Percentiles rank a stretch among this genome's conserved stretches.
These are phyloP conservation scores for Mortierella sp. DNA, from an alignment of 371 early-diverging fungal genomes.

Conservation along the genomic window DNA sequence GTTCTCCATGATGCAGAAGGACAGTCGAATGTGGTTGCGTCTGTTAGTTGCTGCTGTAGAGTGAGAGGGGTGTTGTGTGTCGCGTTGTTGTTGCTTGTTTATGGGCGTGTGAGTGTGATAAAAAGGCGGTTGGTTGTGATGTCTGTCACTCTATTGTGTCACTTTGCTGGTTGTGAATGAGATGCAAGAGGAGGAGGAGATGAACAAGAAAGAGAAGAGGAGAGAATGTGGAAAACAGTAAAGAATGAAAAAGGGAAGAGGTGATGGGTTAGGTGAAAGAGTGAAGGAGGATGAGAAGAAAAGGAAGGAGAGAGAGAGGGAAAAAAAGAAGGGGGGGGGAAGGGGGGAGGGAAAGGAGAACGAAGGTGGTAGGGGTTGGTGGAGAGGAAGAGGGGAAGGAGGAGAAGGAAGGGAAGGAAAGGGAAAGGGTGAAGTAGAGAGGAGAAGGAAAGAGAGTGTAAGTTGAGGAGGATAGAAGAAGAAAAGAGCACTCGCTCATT, in stretches of 20 bases:
- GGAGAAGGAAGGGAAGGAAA: not conserved
- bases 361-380: not conserved
- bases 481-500: not conserved
- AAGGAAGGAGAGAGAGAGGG: not conserved
- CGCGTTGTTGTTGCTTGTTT: not conserved
- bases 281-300: not conserved
- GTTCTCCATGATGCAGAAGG: constrained; percentile 28
- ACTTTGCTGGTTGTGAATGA: not conserved
- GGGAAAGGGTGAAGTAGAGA: not conserved
- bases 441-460: not conserved
- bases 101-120: not conserved
- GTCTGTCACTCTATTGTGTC: not conserved
- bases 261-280: not conserved
- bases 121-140: not conserved
- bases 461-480: not conserved
- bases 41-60: not conserved
- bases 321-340: not conserved
- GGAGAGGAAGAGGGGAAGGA: not conserved
- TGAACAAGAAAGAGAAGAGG: not conserved
- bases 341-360: not conserved
- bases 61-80: not conserved
- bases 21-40: not conserved
- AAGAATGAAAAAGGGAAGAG: not conserved
- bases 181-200: not conserved
- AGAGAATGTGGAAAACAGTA: not conserved